phyloP scores from a whole-genome alignment of 2,329 filamentous ascomycete species.

The Xylaria sp. region DNA sequence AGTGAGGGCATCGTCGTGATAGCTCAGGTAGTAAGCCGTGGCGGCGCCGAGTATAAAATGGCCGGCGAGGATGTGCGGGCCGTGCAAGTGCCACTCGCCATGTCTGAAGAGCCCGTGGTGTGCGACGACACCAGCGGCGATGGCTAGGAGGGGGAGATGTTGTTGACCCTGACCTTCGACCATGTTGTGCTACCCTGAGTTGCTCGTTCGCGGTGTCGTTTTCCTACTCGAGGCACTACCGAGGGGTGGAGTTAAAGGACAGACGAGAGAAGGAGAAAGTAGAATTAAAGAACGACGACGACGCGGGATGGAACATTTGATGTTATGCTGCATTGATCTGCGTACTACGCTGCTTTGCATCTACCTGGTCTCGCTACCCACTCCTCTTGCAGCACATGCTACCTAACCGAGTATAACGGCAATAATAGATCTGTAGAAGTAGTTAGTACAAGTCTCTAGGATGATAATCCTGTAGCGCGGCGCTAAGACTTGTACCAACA shows the following conservation, averaged over 20 bases:
- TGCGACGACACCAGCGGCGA: constrained; percentile 31
- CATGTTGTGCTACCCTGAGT: constrained; percentile 12
- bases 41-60: constrained; percentile 30
- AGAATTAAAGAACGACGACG: background rate
- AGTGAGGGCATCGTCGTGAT: background rate
- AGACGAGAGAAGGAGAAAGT: background rate
- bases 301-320: background rate
- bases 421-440: background rate
- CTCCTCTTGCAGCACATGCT: background rate
- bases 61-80: constrained; percentile 35
- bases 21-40: constrained; percentile 24
- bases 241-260: background rate
- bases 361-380: background rate
- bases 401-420: background rate
- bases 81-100: constrained; percentile 41
- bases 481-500: no score
- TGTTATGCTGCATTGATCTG: background rate
- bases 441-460: no score
- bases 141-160: constrained; percentile 31
- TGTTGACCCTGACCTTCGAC: constrained; percentile 14
- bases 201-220: background rate
- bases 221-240: background rate
- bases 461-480: no score
- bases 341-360: background rate
- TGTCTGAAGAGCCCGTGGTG: constrained; percentile 39